A percentile compares a stretch with the other conserved stretches of the same genome.
phyloP scores from a whole-genome alignment of 345 rosid genomes.

The Leavenworthia alabamica region DNA sequence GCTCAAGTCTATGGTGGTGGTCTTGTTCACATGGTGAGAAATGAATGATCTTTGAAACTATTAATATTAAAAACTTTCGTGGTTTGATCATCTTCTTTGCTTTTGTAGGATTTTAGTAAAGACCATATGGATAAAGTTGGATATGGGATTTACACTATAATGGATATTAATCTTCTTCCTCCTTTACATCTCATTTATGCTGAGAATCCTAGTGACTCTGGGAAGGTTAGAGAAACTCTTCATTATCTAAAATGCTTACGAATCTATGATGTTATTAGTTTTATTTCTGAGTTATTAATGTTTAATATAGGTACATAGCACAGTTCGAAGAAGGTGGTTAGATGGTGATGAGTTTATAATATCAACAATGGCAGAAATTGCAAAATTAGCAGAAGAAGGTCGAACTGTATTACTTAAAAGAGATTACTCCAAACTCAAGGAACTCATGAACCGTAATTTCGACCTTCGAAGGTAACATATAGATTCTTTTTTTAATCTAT shows the following conservation, averaged over 20 bases:
- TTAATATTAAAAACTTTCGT: background rate
- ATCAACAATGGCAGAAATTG: slow-evolving; percentile 62
- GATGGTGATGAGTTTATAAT: slow-evolving; percentile 70
- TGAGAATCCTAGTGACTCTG: slow-evolving; percentile 94
- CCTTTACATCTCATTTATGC: slow-evolving; percentile 80
- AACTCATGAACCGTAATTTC: slow-evolving; percentile 75
- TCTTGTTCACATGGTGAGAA: slow-evolving; percentile 81
- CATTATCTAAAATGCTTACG: background rate
- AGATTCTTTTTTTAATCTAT: too few species aligned
- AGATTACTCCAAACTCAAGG: slow-evolving; percentile 54
- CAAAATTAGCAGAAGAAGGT: slow-evolving; percentile 64
- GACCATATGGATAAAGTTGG: slow-evolving; percentile 78
- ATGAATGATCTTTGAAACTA: background rate
- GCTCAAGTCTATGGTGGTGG: slow-evolving; percentile 88
- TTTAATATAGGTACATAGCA: slow-evolving; percentile 62
- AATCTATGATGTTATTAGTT: background rate
- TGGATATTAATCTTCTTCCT: slow-evolving; percentile 76
- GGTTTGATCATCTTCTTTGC: background rate
- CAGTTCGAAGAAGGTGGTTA: slow-evolving; percentile 78
- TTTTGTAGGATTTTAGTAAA: slow-evolving; percentile 60
- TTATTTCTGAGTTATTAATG: background rate
- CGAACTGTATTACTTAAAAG: slow-evolving; percentile 45
- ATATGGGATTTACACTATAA: slow-evolving; percentile 65
- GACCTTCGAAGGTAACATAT: slow-evolving; percentile 70
- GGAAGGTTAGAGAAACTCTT: slow-evolving; percentile 43